Conservation (phyloP, 1,284 basidiomycete genomes). For the Leucoagaricus sp. region DNA sequence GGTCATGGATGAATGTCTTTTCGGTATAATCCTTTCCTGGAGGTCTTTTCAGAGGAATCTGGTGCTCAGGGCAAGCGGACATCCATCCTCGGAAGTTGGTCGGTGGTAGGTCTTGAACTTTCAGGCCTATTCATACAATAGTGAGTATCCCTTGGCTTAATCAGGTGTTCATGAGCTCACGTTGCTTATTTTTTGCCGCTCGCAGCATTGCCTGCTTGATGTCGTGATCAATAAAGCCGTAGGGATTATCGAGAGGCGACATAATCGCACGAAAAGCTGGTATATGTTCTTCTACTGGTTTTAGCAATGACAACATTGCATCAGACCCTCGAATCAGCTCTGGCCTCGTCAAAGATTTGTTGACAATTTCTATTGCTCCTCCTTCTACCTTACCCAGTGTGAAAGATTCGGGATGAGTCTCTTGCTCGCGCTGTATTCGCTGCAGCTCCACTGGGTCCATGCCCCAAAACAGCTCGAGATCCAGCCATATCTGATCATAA, state of each 20-base stretch:
- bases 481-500: conserved; percentile 50
- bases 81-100: conserved; percentile 21
- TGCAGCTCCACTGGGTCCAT: conserved; percentile 42
- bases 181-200: conserved; percentile 37
- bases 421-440: conserved; percentile 29
- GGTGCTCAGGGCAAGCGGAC: conserved; percentile 28
- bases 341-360: conserved; percentile 24
- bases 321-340: conserved; percentile 24
- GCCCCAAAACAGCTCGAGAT: conserved; percentile 52
- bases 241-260: conserved; percentile 44
- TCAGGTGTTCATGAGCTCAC: conserved; percentile 31
- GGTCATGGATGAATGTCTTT: conserved; percentile 58
- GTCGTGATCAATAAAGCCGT: conserved; percentile 37
- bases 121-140: neutral
- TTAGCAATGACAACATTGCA: conserved; percentile 32
- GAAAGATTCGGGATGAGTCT: conserved; percentile 33
- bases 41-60: conserved; percentile 17
- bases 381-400: conserved; percentile 36
- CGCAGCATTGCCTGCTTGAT: conserved; percentile 37
- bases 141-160: neutral
- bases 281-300: conserved; percentile 32
- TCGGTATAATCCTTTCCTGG: conserved; percentile 13
- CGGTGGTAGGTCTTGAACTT: conserved; percentile 5
- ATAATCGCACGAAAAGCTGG: conserved; percentile 39
- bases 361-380: conserved; percentile 1